Base-by-base conservation (phyloP, 2,329 filamentous ascomycete species). In the Clonostachys byssicola region DNA sequence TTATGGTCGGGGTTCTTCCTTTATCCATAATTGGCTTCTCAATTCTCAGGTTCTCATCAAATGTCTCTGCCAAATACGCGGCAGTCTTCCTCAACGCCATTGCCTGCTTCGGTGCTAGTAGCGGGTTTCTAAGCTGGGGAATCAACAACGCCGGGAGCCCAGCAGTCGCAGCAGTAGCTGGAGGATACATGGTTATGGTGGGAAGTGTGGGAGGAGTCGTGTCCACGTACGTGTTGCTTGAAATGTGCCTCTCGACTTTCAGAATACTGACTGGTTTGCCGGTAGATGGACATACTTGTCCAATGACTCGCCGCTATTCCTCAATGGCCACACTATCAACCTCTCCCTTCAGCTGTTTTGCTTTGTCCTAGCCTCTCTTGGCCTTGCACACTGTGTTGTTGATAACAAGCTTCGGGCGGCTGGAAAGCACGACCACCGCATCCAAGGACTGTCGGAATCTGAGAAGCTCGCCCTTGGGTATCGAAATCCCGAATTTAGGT, bases 91-190 rank as follows among this genome's bases (percentile, higher is more conserved):
- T 82, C 41, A 75, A 77, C 44, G 74, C 76, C 10, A 61, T 77
- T 1, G 79, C 78, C 20, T 77, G 75, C 0, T 82, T 81, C 60
- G 77, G 78, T 1, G 77, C 77, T 34, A 78, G 79, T 0, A 78
- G 78, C 0, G 77, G 75, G 0, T 81, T 81, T 62, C 56, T 83
- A 40, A 72, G 72, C 6, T 83, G 79, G 80, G 77, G 71, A 0
- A 67, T 81, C 47, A 83, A 83, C 57, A 83, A 83, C 52, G 71
- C 79, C 0, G 72, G 74, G 0, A 78, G 79, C 0, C 78, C 79
- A 0, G 72, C 77, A 10, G 66, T 82, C 2, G 72, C 78, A 20
- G 79, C 80, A 5, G 75, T 83, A 0, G 72, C 77, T 0, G 71
- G 75, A 18, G 78, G 68, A 5, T 83, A 77, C 51, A 74, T 83